Percentiles rank a stretch among this genome's conserved stretches.
phyloP scores from a whole-genome alignment of 2,329 filamentous ascomycete genomes.

The Verticillium dahliae region DNA sequence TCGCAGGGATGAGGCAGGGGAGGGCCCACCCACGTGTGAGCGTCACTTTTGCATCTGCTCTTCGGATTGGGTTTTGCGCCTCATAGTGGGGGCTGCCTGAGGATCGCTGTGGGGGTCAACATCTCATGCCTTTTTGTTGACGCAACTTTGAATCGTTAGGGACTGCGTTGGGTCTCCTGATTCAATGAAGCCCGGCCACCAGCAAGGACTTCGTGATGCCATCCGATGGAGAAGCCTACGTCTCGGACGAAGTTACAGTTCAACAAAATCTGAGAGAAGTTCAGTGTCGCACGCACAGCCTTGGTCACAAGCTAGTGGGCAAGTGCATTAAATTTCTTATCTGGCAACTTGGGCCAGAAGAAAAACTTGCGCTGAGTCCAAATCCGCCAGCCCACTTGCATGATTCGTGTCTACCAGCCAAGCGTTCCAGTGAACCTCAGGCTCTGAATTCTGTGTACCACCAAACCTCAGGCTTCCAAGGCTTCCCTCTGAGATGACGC shows the following conservation, averaged over 20 bases:
- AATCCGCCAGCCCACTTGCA: neutral
- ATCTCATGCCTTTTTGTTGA: neutral
- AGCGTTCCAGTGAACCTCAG: slow-evolving; percentile 6
- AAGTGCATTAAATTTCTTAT: neutral
- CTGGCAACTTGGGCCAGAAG: neutral
- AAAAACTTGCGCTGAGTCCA: neutral
- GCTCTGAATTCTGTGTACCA: neutral
- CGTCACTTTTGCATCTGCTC: slow-evolving; percentile 3
- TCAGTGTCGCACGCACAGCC: too few species aligned
- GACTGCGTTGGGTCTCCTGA: too few species aligned
- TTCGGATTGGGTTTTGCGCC: slow-evolving; percentile 10
- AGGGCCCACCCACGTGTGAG: slow-evolving; percentile 14
- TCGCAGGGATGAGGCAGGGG: neutral
- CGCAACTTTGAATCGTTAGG: slow-evolving; percentile 2
- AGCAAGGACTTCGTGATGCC: too few species aligned
- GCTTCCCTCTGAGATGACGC: neutral
- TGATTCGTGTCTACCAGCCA: slow-evolving; percentile 3
- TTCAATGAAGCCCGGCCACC: too few species aligned
- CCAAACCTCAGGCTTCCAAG: slow-evolving; percentile 8
- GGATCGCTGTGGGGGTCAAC: slow-evolving; percentile 11
- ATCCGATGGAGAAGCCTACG: too few species aligned
- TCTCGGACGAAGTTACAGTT: too few species aligned
- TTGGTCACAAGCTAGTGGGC: neutral
- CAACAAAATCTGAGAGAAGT: neutral
- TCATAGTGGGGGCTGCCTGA: slow-evolving; percentile 9